Conservation (phyloP, 768 basidiomycete species). For the Boletus pseudopeckii region DNA sequence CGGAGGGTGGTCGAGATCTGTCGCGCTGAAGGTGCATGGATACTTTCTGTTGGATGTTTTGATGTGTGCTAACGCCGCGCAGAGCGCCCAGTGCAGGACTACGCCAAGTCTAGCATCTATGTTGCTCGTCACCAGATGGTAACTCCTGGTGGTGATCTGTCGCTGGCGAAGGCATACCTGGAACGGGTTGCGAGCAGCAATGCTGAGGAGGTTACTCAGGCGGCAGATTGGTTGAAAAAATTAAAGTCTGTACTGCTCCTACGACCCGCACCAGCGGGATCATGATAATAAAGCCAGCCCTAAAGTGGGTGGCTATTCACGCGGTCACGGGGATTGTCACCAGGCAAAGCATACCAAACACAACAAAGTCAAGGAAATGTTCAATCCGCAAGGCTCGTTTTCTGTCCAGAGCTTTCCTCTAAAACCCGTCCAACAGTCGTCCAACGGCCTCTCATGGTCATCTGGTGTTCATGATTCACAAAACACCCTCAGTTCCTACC, state of each 20-base stretch:
- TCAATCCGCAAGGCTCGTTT: constrained; percentile 27
- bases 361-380: constrained; percentile 34
- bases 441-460: not conserved
- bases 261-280: constrained; percentile 9
- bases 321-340: constrained; percentile 37
- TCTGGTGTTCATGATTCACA: constrained; percentile 2
- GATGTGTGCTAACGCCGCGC: constrained; percentile 15
- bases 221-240: constrained; percentile 65
- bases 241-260: constrained; percentile 39
- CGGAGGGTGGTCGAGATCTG: constrained; percentile 73
- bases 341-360: constrained; percentile 39
- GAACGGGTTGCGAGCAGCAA: constrained; percentile 75
- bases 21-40: constrained; percentile 40
- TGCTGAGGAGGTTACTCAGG: constrained; percentile 74
- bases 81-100: constrained; percentile 71
- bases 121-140: constrained; percentile 78
- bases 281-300: constrained; percentile 25
- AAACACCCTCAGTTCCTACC: constrained; percentile 1
- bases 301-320: constrained; percentile 31
- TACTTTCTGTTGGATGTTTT: constrained; percentile 4
- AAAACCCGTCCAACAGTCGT: constrained; percentile 10
- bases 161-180: constrained; percentile 68
- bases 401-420: constrained; percentile 28
- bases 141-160: constrained; percentile 59
- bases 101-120: constrained; percentile 79